A percentile compares a stretch with the other conserved stretches of the same genome.
Conservation (phyloP, 2,329 filamentous ascomycete genomes). For the Fusarium sp. region DNA sequence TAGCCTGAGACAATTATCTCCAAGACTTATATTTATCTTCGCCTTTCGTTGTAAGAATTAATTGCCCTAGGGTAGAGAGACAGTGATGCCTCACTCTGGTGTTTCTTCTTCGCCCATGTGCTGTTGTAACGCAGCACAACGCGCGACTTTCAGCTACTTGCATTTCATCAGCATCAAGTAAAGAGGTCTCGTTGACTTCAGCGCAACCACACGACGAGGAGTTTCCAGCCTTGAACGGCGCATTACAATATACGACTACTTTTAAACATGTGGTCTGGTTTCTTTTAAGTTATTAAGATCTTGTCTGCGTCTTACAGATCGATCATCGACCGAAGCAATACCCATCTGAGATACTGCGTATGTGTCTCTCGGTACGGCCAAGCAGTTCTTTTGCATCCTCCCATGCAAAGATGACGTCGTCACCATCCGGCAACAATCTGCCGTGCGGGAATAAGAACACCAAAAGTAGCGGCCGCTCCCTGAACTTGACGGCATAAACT, state of each 20-base stretch:
- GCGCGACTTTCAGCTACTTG: background rate
- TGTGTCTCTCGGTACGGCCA: background rate
- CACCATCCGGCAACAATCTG: background rate
- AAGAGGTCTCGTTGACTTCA: background rate
- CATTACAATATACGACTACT: too few species aligned
- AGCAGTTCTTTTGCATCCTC: background rate
- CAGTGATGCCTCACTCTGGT: background rate
- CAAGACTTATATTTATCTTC: background rate
- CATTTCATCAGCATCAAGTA: background rate
- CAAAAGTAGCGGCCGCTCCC: background rate
- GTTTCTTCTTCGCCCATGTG: too few species aligned
- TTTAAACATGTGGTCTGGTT: too few species aligned
- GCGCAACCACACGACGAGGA: background rate
- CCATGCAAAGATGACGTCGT: background rate
- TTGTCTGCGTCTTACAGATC: background rate
- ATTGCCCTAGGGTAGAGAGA: background rate
- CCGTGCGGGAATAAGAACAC: background rate
- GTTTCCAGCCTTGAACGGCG: too few species aligned
- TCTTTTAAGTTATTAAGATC: rapidly evolving
- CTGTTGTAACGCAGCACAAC: too few species aligned
- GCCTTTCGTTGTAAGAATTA: background rate
- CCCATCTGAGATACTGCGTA: background rate
- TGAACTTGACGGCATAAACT: background rate
- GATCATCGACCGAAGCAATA: background rate
- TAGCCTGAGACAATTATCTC: background rate